A percentile compares a stretch with the other conserved stretches of the same genome.
Evolutionary conservation across 192 early-diverging fungal species (phyloP).

Genomic region (Umbelopsis isabellina): DNA sequence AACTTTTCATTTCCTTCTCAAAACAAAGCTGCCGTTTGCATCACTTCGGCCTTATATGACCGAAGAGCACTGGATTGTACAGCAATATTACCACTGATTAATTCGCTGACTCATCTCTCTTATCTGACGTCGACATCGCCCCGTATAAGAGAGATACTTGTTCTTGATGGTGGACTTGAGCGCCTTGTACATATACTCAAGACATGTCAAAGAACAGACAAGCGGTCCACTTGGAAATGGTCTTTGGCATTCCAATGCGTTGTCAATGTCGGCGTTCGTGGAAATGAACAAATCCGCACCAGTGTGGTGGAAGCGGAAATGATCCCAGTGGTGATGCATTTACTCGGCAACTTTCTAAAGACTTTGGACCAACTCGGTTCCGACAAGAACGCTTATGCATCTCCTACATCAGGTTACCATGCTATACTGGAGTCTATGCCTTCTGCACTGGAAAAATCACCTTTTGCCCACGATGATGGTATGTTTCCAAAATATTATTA

Average conservation of each 20-base stretch:
- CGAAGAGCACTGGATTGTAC: slow-evolving; percentile 90
- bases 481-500: slow-evolving; percentile 23
- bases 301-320: slow-evolving; percentile 87
- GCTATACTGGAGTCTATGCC: slow-evolving; percentile 10
- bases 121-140: slow-evolving; percentile 84
- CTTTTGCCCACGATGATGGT: slow-evolving; percentile 23
- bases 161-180: slow-evolving; percentile 87
- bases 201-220: slow-evolving; percentile 50
- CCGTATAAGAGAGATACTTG: slow-evolving; percentile 79
- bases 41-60: slow-evolving; percentile 86
- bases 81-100: slow-evolving; percentile 83
- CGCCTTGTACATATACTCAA: slow-evolving; percentile 79
- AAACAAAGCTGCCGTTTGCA: slow-evolving; percentile 81
- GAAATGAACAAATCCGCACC: slow-evolving; percentile 77
- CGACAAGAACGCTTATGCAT: slow-evolving; percentile 1
- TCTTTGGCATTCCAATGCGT: slow-evolving; percentile 82
- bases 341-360: slow-evolving; percentile 70
- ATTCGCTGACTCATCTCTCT: slow-evolving; percentile 87
- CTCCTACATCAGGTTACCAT: neutral
- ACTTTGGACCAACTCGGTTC: slow-evolving; percentile 43
- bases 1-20: slow-evolving; percentile 80
- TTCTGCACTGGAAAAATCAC: slow-evolving; percentile 17
- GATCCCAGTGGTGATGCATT: slow-evolving; percentile 76
- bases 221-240: slow-evolving; percentile 78
- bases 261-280: slow-evolving; percentile 86